phyloP scores from a whole-genome alignment of 73 alveolate species.

The Paramecium caudatum region DNA sequence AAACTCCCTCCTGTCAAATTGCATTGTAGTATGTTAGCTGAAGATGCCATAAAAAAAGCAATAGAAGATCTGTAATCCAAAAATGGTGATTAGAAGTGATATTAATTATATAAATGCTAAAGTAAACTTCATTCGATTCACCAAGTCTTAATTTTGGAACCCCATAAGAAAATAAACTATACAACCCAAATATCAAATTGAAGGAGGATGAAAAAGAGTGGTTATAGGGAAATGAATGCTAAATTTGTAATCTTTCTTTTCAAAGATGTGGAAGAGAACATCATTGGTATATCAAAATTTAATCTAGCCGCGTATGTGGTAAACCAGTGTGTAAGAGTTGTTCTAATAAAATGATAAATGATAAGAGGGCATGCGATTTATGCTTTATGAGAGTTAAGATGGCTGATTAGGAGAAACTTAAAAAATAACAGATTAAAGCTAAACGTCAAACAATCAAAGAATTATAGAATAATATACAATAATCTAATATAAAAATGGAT shows the following conservation, averaged over 20 bases:
- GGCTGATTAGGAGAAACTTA: constrained; percentile 3
- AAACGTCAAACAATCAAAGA: neutral
- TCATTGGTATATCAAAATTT: constrained; percentile 37
- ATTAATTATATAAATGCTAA: too few species aligned
- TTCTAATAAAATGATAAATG: constrained; percentile 17
- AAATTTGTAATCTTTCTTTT: neutral
- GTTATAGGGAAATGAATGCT: constrained; percentile 24
- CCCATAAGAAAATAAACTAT: neutral
- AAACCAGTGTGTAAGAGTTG: constrained; percentile 14
- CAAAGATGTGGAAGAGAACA: neutral
- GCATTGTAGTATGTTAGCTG: constrained; percentile 97
- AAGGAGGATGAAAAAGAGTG: neutral
- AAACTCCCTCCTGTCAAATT: constrained; percentile 95
- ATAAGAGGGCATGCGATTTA: constrained; percentile 29
- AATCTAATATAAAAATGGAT: neutral
- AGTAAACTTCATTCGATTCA: constrained; percentile 4
- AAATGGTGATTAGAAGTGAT: too few species aligned
- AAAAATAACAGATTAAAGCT: neutral
- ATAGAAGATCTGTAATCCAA: constrained; percentile 85
- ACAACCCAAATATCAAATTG: neutral
- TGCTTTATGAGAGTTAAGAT: constrained; percentile 40
- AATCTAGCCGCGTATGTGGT: constrained; percentile 45
- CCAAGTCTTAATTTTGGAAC: neutral
- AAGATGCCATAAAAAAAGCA: constrained; percentile 97
- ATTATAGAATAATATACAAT: neutral